Percentiles rank a stretch among this genome's conserved stretches.
phyloP scores from a whole-genome alignment of 176 grass and related monocot genomes.

The Hsuehochloa calcarea region DNA sequence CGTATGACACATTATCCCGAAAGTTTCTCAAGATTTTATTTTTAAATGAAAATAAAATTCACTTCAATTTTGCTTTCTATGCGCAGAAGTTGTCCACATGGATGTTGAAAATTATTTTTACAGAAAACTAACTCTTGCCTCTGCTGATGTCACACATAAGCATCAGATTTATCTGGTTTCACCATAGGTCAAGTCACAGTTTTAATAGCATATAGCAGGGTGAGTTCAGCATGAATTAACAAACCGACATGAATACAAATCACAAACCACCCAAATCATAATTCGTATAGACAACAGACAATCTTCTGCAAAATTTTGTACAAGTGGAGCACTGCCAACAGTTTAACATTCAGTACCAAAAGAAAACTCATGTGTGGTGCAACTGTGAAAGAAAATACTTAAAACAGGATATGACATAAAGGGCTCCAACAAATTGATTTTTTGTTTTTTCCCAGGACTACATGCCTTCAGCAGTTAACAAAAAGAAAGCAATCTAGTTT shows the following conservation, averaged over 20 bases:
- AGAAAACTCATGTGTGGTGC: not conserved
- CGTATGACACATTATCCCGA: not conserved
- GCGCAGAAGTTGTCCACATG: not conserved
- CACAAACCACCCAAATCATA: not conserved
- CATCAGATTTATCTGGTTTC: not conserved
- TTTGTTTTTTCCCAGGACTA: not conserved
- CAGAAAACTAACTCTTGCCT: not conserved
- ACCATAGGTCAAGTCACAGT: not conserved
- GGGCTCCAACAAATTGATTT: not conserved
- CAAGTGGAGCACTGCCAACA: not conserved
- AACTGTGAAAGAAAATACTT: not conserved
- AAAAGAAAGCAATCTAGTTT: not conserved
- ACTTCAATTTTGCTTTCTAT: not conserved
- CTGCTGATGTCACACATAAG: not conserved
- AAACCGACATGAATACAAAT: not conserved
- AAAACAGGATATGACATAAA: not conserved
- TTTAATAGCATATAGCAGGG: not conserved
- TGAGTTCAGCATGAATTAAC: not conserved
- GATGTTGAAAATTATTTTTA: not conserved
- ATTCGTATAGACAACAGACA: not conserved
- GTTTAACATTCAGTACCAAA: not conserved
- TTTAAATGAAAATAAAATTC: not conserved
- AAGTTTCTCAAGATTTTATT: not conserved
- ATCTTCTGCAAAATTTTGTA: not conserved
- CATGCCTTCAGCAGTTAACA: not conserved